These are phyloP conservation scores for Pichia sp. DNA, from an alignment of 1,139 yeast species.

Conservation along the genomic window DNA sequence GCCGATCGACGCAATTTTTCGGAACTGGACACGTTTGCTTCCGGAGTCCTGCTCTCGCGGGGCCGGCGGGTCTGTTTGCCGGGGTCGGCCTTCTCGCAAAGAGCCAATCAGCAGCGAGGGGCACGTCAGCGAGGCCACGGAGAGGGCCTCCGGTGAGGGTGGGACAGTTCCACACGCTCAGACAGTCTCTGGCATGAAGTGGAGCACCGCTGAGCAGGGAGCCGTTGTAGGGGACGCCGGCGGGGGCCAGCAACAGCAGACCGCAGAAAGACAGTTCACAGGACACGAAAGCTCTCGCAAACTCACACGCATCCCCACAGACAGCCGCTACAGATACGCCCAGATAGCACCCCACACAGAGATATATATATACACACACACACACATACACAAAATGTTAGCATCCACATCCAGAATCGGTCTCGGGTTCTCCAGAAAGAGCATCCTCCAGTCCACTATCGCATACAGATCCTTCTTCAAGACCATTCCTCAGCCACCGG, in stretches of 20 bases:
- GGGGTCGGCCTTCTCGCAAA: neutral
- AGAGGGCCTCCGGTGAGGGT: neutral
- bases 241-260: too few relatives aligned
- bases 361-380: neutral
- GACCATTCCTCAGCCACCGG: conserved; percentile 68
- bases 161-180: too few relatives aligned
- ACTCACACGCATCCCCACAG: too few relatives aligned
- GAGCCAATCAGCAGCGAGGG: conserved; percentile 4
- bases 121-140: conserved; percentile 2
- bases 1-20: neutral
- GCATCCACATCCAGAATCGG: conserved; percentile 22
- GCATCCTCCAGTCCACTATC: conserved; percentile 9
- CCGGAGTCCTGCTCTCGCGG: neutral
- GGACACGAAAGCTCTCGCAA: too few relatives aligned
- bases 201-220: too few relatives aligned
- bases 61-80: neutral
- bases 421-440: conserved; percentile 19
- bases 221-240: too few relatives aligned
- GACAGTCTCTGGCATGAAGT: too few relatives aligned
- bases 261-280: too few relatives aligned
- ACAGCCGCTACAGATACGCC: neutral
- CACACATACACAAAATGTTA: conserved; percentile 8
- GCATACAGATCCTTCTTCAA: conserved; percentile 37
- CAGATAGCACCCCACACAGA: neutral
- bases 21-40: neutral